Percentiles rank a stretch among this genome's conserved stretches.
Evolutionary conservation across 306 rosid genomes (phyloP).

Genomic region (Fragaria vesca): DNA sequence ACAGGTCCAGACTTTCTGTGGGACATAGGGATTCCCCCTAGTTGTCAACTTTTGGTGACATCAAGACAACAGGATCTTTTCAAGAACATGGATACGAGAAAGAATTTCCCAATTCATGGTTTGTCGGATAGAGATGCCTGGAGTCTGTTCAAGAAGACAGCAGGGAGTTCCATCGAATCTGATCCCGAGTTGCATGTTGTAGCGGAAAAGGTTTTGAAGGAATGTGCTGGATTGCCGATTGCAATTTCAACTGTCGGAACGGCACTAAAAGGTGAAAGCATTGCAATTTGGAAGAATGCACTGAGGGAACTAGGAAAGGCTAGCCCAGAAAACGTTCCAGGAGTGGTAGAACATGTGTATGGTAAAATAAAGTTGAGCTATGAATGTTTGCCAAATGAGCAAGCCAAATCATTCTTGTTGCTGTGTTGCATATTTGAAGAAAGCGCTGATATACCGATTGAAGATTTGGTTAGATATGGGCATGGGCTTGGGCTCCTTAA

Average conservation of each 20-base stretch:
- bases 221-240: constrained; percentile 44
- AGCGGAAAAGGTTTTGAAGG: constrained; percentile 25
- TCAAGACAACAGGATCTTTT: neutral
- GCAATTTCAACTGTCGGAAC: constrained; percentile 31
- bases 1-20: neutral
- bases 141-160: constrained; percentile 1
- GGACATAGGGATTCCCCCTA: neutral
- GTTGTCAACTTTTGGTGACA: constrained; percentile 2
- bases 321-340: neutral
- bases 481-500: neutral
- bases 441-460: neutral
- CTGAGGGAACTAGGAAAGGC: neutral
- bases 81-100: constrained; percentile 11
- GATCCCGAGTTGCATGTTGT: neutral
- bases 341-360: neutral
- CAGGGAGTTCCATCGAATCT: neutral
- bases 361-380: neutral
- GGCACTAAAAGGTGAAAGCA: constrained; percentile 26
- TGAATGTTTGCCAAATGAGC: neutral
- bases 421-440: neutral
- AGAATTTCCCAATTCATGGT: neutral
- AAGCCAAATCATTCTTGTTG: neutral
- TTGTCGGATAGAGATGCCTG: neutral
- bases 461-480: neutral
- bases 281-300: constrained; percentile 36